phyloP scores from a whole-genome alignment of 164 flowering plant genomes.

The Dillenia turbinata region DNA sequence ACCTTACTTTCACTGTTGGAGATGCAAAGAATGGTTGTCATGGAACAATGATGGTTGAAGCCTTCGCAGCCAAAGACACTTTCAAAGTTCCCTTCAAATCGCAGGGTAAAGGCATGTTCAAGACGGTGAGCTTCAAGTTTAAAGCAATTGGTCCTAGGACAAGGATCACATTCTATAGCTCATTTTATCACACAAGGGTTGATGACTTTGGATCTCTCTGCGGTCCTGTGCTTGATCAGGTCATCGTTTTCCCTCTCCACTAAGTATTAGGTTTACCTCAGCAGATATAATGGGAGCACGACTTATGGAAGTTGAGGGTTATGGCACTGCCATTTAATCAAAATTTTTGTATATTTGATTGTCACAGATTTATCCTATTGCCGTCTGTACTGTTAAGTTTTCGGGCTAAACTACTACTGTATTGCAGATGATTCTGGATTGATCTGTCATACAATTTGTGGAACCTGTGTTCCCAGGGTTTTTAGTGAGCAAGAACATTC shows the following conservation, averaged over 20 bases:
- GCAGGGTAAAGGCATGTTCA: constrained; percentile 52
- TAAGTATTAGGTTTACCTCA: neutral
- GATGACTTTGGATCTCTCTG: constrained; percentile 76
- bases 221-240: constrained; percentile 83
- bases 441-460: no score
- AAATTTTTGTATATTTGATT: neutral
- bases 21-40: constrained; percentile 89
- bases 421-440: neutral
- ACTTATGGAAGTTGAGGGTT: neutral
- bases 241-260: constrained; percentile 36
- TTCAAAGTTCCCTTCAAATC: constrained; percentile 63
- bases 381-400: neutral
- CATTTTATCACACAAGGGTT: constrained; percentile 70
- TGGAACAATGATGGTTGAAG: constrained; percentile 88
- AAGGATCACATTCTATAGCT: constrained; percentile 80
- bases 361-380: neutral
- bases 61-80: constrained; percentile 63
- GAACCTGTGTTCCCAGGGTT: no score
- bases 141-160: constrained; percentile 51
- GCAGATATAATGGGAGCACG: no score
- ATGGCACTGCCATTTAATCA: neutral
- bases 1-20: constrained; percentile 56
- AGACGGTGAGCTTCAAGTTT: constrained; percentile 49
- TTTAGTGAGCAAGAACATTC: no score
- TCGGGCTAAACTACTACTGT: neutral